Conservation (phyloP, 208 protist genomes). For the Trichomonas vaginalis region DNA sequence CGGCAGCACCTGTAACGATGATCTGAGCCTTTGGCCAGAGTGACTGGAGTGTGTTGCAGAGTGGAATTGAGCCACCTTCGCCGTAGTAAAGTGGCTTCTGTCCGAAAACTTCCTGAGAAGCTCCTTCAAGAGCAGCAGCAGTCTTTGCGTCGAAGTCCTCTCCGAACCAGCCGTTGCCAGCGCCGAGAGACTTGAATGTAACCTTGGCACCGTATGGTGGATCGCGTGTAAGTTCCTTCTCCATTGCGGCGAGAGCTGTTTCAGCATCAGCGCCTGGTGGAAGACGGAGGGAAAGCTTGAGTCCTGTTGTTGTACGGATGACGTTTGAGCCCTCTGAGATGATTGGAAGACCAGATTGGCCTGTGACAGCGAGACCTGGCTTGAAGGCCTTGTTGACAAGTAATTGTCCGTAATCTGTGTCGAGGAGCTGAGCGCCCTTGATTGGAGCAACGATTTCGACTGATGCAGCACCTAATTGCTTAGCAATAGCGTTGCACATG, state of each 20-base stretch:
- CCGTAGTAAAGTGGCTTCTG: neutral
- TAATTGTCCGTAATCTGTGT: slow-evolving; percentile 50
- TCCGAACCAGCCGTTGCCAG: slow-evolving; percentile 59
- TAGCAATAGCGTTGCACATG: slow-evolving; percentile 38
- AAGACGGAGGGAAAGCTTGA: slow-evolving; percentile 70
- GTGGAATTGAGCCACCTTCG: slow-evolving; percentile 19
- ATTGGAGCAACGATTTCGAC: slow-evolving; percentile 36
- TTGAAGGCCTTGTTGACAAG: slow-evolving; percentile 67
- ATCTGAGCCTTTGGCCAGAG: neutral
- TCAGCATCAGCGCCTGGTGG: slow-evolving; percentile 56
- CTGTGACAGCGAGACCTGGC: slow-evolving; percentile 63
- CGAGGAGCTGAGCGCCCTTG: slow-evolving; percentile 30
- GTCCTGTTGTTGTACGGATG: slow-evolving; percentile 55
- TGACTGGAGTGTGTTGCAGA: neutral
- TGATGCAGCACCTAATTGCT: slow-evolving; percentile 31
- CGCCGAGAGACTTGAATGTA: slow-evolving; percentile 44
- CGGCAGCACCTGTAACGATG: neutral
- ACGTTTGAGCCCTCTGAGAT: slow-evolving; percentile 66
- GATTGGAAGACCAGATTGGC: slow-evolving; percentile 59
- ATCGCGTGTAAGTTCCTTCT: slow-evolving; percentile 56
- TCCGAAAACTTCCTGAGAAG: neutral
- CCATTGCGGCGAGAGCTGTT: slow-evolving; percentile 41
- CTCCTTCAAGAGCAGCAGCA: slow-evolving; percentile 29
- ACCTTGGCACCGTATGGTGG: slow-evolving; percentile 69
- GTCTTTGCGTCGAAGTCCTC: slow-evolving; percentile 56